Conservation (phyloP, 345 rosid species). For the Sisymbrium altissimum region DNA sequence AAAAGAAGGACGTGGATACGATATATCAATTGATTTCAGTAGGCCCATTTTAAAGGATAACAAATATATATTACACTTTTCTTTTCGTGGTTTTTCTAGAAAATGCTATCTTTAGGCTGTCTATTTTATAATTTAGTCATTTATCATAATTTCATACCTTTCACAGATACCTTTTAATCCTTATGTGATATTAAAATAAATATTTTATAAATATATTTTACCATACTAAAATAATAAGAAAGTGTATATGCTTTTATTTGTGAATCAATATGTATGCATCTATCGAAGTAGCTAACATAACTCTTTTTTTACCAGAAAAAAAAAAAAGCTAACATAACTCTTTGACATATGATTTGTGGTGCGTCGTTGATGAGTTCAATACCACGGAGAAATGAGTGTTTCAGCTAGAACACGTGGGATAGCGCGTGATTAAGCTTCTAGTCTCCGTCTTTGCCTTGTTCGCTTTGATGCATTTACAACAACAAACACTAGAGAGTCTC, state of each 20-base stretch:
- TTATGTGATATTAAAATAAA: neutral
- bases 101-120: neutral
- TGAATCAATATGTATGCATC: no score
- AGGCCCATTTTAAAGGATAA: neutral
- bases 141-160: neutral
- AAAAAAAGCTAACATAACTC: no score
- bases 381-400: neutral
- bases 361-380: slow-evolving; percentile 3
- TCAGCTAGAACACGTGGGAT: neutral
- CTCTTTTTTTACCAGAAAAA: no score
- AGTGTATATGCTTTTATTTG: neutral
- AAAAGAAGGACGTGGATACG: neutral
- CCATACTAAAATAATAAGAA: neutral
- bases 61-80: neutral
- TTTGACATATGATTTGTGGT: neutral
- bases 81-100: neutral
- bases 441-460: neutral
- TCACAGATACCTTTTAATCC: neutral
- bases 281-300: no score
- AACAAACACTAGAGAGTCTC: neutral
- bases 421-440: neutral
- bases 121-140: neutral
- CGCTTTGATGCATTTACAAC: neutral
- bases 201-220: neutral
- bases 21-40: neutral